A percentile compares a stretch with the other conserved stretches of the same genome.
Conservation (phyloP, 768 basidiomycete genomes). For the Leccinellum luteum region DNA sequence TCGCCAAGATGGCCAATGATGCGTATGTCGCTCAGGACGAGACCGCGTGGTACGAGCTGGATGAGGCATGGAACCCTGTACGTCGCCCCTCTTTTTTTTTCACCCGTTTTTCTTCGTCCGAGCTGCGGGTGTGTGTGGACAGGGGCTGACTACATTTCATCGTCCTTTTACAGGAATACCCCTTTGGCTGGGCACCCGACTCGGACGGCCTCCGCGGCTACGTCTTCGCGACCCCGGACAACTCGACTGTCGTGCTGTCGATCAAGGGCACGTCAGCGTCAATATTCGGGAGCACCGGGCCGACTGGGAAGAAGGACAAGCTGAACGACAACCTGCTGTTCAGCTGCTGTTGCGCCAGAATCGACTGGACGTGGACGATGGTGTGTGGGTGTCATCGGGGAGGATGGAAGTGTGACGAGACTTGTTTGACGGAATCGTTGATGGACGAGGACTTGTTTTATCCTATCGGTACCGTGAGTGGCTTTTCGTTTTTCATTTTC, state of each 20-base stretch:
- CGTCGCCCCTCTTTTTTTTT: neutral
- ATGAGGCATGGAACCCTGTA: conserved; percentile 60
- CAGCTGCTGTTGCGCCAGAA: conserved; percentile 89
- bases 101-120: neutral
- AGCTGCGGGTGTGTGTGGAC: neutral
- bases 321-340: conserved; percentile 92
- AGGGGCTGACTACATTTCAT: neutral
- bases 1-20: conserved; percentile 96
- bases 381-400: conserved; percentile 88
- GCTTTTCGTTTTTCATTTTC: neutral
- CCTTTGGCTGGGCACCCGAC: conserved; percentile 91
- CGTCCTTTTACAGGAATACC: conserved; percentile 38
- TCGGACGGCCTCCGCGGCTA: conserved; percentile 88
- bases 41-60: conserved; percentile 74
- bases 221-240: conserved; percentile 82
- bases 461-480: conserved; percentile 79
- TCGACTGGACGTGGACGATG: conserved; percentile 92
- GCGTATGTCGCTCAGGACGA: conserved; percentile 73
- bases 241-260: conserved; percentile 79
- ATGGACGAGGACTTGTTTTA: conserved; percentile 85
- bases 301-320: conserved; percentile 89
- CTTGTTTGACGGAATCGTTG: conserved; percentile 74
- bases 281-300: conserved; percentile 69
- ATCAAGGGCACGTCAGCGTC: conserved; percentile 94
- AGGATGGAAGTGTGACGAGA: conserved; percentile 77